Conservation (phyloP, 2,329 filamentous ascomycete genomes). For the Botryotinia narcissicola region DNA sequence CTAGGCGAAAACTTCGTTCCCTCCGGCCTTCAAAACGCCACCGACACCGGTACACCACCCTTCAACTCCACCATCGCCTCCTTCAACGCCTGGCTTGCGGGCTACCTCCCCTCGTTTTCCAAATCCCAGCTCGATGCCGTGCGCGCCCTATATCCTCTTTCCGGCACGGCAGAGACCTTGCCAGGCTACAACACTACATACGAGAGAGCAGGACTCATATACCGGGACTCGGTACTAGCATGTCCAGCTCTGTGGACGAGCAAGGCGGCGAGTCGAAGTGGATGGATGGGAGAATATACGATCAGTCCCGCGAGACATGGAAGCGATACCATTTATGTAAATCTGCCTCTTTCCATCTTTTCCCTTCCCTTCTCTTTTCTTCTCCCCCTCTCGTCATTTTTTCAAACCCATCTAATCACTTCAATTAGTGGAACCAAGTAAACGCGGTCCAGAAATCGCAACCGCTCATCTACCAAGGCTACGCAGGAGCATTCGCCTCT, state of each 20-base stretch:
- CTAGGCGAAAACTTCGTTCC: conserved; percentile 59
- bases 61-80: conserved; percentile 51
- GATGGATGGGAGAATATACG: conserved; percentile 59
- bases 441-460: conserved; percentile 52
- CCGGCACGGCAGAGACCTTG: conserved; percentile 46
- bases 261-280: conserved; percentile 43
- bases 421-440: conserved; percentile 53
- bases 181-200: conserved; percentile 49
- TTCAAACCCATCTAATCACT: neutral
- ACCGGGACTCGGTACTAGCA: conserved; percentile 56
- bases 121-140: conserved; percentile 42
- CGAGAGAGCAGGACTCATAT: conserved; percentile 54
- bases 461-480: conserved; percentile 54
- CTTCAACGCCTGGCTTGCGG: conserved; percentile 53
- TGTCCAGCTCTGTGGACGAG: conserved; percentile 59
- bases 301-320: conserved; percentile 59
- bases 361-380: neutral
- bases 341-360: neutral
- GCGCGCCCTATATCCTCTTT: conserved; percentile 47
- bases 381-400: neutral
- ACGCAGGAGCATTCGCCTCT: conserved; percentile 56
- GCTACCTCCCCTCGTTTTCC: conserved; percentile 52
- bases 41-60: conserved; percentile 39
- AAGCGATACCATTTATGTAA: conserved; percentile 54
- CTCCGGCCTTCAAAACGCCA: conserved; percentile 43